Evolutionary conservation across 306 rosid species (phyloP).

Genomic region (Lotus japonicus): DNA sequence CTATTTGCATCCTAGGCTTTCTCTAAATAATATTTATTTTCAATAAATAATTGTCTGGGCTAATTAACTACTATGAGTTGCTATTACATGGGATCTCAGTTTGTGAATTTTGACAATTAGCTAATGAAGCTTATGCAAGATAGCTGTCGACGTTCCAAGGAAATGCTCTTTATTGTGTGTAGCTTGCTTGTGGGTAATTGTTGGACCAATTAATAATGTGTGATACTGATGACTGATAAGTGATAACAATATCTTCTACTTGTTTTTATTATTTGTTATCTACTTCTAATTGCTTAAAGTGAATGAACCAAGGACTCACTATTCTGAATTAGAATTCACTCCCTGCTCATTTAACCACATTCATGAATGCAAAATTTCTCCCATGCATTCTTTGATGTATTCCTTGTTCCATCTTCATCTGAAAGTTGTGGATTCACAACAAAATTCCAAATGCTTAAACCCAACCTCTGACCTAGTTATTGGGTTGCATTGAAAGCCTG

Average conservation of each 20-base stretch:
- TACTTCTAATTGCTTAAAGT: background rate
- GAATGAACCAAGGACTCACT: background rate
- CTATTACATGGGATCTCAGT: background rate
- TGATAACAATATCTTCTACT: background rate
- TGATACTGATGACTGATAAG: background rate
- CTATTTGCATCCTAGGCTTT: background rate
- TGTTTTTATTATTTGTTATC: background rate
- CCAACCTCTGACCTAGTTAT: too few relatives aligned
- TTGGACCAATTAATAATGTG: background rate
- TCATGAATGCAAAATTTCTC: too few relatives aligned
- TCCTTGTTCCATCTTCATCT: too few relatives aligned
- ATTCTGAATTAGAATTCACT: background rate
- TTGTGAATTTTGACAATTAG: background rate
- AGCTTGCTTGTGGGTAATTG: background rate
- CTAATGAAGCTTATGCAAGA: slow-evolving; percentile 4
- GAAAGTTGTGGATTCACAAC: too few relatives aligned
- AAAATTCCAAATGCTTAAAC: too few relatives aligned
- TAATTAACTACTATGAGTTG: background rate
- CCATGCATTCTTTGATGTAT: too few relatives aligned
- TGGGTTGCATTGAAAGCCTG: too few relatives aligned
- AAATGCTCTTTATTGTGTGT: background rate
- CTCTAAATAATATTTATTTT: background rate
- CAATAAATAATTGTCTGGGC: too few relatives aligned
- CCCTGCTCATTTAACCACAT: too few relatives aligned
- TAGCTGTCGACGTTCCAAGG: background rate